A percentile compares a stretch with the other conserved stretches of the same genome.
These are phyloP conservation scores for Phytophthora capsici DNA, from an alignment of 352 stramenopile genomes.

Conservation along the genomic window DNA sequence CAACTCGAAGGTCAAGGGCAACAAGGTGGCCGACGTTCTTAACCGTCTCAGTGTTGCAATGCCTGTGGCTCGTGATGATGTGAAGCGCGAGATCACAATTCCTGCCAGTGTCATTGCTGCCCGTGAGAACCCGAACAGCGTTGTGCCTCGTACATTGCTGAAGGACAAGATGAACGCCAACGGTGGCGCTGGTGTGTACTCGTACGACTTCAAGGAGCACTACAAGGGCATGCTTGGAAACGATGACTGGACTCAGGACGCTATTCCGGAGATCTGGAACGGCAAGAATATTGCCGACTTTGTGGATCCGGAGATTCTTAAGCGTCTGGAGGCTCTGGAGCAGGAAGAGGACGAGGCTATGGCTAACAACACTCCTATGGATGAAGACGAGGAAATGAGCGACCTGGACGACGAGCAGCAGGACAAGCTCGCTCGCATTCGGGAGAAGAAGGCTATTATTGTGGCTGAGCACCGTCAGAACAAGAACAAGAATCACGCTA, in stretches of 20 bases:
- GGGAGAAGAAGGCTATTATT: slow-evolving; percentile 88
- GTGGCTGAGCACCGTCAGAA: slow-evolving; percentile 89
- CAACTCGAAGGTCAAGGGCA: slow-evolving; percentile 94
- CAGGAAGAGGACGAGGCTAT: slow-evolving; percentile 97
- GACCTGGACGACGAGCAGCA: slow-evolving; percentile 97
- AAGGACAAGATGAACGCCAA: slow-evolving; percentile 95
- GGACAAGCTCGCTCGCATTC: slow-evolving; percentile 85
- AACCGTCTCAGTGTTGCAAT: slow-evolving; percentile 97
- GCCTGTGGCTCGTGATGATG: slow-evolving; percentile 93
- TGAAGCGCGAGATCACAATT: slow-evolving; percentile 93
- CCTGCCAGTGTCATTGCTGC: slow-evolving; percentile 91
- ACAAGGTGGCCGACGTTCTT: slow-evolving; percentile 97
- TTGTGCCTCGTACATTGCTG: slow-evolving; percentile 56
- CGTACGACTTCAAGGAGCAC: slow-evolving; percentile 97
- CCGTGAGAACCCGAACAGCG: slow-evolving; percentile 62
- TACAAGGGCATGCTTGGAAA: slow-evolving; percentile 96
- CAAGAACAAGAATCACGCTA: slow-evolving; percentile 96
- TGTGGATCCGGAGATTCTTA: slow-evolving; percentile 98
- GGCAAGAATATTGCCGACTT: slow-evolving; percentile 99
- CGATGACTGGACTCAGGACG: slow-evolving; percentile 97
- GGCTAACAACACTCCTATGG: slow-evolving; percentile 91
- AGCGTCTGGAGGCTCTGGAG: slow-evolving; percentile 95
- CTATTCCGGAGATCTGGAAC: slow-evolving; percentile 99
- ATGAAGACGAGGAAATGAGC: slow-evolving; percentile 85
- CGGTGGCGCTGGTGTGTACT: slow-evolving; percentile 97